A percentile compares a stretch with the other conserved stretches of the same genome.
These are phyloP conservation scores for Lentinus tigrinus DNA, from an alignment of 768 basidiomycete species.

Conservation along the genomic window DNA sequence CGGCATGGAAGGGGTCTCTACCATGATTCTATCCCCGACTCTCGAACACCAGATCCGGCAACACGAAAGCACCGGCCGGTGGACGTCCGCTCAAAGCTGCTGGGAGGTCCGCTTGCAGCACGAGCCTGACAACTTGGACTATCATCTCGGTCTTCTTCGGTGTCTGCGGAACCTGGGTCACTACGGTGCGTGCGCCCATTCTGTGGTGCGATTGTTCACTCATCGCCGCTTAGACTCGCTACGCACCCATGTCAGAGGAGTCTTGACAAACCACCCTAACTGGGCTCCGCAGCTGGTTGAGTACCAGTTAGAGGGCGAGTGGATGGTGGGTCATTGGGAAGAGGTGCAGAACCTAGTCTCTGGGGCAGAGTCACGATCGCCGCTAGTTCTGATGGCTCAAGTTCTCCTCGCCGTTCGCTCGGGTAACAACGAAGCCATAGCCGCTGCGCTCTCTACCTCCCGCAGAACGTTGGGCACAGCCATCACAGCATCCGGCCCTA, in stretches of 20 bases:
- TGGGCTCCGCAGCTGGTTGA: conserved; percentile 79
- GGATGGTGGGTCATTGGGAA: conserved; percentile 94
- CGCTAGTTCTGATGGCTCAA: conserved; percentile 73
- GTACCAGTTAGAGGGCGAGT: conserved; percentile 91
- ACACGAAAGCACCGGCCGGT: conserved; percentile 93
- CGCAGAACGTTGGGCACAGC: conserved; percentile 74
- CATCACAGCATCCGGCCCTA: conserved; percentile 76
- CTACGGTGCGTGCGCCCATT: conserved; percentile 64
- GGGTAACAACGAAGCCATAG: conserved; percentile 45
- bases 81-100: conserved; percentile 99
- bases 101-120: conserved; percentile 96
- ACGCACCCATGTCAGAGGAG: conserved; percentile 90
- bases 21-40: conserved; percentile 82
- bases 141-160: conserved; percentile 85
- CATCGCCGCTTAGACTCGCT: conserved; percentile 69
- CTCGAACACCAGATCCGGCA: conserved; percentile 96
- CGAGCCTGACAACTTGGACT: conserved; percentile 83
- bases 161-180: conserved; percentile 95
- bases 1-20: conserved; percentile 97
- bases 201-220: not conserved
- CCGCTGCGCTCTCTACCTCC: conserved; percentile 57
- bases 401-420: conserved; percentile 78
- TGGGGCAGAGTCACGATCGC: conserved; percentile 45
- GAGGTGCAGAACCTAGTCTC: conserved; percentile 67
- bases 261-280: conserved; percentile 78